These are phyloP conservation scores for Colletotrichum nymphaeae DNA, from an alignment of 2,329 filamentous ascomycete species.

Conservation along the genomic window DNA sequence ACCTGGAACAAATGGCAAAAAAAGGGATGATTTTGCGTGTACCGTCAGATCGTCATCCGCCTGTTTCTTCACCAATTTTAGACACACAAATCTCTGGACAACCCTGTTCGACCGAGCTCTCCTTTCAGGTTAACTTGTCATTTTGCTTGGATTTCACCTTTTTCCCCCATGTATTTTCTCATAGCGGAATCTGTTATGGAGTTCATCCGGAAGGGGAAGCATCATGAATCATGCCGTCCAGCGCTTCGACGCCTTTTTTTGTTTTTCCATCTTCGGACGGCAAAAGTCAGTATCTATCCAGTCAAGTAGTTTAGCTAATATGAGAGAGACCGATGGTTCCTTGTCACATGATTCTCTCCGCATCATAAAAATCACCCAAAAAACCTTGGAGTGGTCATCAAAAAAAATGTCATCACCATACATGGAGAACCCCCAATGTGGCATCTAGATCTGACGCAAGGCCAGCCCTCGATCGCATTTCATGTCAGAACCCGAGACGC, in stretches of 20 bases:
- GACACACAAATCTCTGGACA: not conserved
- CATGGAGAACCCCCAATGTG: too few relatives aligned
- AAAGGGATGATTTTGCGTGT: not conserved
- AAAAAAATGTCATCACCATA: too few relatives aligned
- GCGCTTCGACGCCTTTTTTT: not conserved
- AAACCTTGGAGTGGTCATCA: too few relatives aligned
- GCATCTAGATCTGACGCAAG: not conserved
- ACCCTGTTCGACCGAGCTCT: not conserved
- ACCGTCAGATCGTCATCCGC: not conserved
- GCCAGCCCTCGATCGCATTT: not conserved
- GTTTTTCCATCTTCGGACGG: constrained; percentile 25
- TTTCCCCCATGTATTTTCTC: not conserved
- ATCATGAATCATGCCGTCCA: not conserved
- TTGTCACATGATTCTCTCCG: too few relatives aligned
- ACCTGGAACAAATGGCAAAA: too few relatives aligned
- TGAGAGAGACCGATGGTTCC: too few relatives aligned
- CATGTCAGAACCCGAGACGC: not conserved
- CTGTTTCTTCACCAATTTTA: not conserved
- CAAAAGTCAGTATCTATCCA: too few relatives aligned
- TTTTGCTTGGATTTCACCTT: not conserved
- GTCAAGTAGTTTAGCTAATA: too few relatives aligned
- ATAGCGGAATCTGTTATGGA: not conserved
- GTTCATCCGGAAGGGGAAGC: constrained; percentile 27
- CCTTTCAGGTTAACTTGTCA: too few relatives aligned
- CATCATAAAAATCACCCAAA: too few relatives aligned